Base-by-base conservation (phyloP, 345 rosid genomes). In the Punica granatum region DNA sequence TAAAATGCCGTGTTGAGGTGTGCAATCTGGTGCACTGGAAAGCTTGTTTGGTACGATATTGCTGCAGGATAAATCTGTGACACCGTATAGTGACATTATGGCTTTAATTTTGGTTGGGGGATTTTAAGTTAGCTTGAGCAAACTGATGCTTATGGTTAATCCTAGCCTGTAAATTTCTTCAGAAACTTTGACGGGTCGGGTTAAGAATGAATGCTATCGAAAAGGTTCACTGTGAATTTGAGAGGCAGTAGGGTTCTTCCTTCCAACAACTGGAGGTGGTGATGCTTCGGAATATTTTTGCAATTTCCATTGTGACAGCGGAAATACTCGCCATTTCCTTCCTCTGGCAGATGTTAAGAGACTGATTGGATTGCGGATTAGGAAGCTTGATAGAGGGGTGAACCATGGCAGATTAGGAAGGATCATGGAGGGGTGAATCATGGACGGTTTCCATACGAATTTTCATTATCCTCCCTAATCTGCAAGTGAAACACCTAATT, bases 1-100 rank as follows among this genome's bases (percentile, higher is more conserved):
- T 21, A 44, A 8, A 3, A 23, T 68, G 59, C 72, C 76, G 69
- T 77, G 79, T 74, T 82, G 79, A 77, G 80, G 67, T 67, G 67
- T 61, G 68, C 77, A 67, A 72, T 25, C 66, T 19, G 48, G 42
- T 3, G 48, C 30, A 30, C 18, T 59, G 63, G 41, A 37, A 61
- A n/a, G 25, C 39, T 61, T 41, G 25, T 15, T 61, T 5, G 66
- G 69, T 37, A 46, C 23, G 51, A 39, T 64, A 46, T 67, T 66
- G 42, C 72, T 61, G 75, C 74, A n/a, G 26, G 44, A 15, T 35
- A 44, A 37, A 21, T 63, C 30, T 63, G 13, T 11, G 30, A 63
- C 31, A n/a, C 33, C 26, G 31, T 63, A 63, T 21, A 56, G 61
- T 12, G 26, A 56, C 61, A 56, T 14, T 10, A 13, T 15, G 18